A percentile compares a stretch with the other conserved stretches of the same genome.
Evolutionary conservation across 2,329 filamentous ascomycete species (phyloP).

Genomic region (Paecilomyces sp.): DNA sequence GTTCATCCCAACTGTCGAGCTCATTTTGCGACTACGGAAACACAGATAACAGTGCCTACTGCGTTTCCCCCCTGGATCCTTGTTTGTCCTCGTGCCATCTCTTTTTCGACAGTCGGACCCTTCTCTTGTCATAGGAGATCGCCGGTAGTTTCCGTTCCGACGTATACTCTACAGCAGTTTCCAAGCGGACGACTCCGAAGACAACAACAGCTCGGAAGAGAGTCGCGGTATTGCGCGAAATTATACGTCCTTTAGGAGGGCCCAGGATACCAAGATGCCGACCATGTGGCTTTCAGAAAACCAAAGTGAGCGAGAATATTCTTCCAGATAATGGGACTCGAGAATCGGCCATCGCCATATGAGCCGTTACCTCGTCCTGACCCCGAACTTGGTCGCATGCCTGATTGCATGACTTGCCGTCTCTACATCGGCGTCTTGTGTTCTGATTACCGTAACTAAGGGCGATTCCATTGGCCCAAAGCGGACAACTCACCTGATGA

Average conservation of each 20-base stretch:
- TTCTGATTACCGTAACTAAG: neutral
- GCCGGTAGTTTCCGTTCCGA: neutral
- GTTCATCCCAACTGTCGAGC: neutral
- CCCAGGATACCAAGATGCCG: constrained; percentile 53
- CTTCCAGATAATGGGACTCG: neutral
- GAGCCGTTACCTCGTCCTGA: neutral
- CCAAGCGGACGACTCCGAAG: neutral
- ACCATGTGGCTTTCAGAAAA: constrained; percentile 95
- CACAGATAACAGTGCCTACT: neutral
- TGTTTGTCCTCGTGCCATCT: neutral
- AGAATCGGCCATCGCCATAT: neutral
- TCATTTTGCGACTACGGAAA: neutral
- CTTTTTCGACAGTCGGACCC: neutral
- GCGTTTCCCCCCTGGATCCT: neutral
- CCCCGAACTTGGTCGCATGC: neutral
- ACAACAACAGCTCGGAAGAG: neutral
- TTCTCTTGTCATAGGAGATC: neutral
- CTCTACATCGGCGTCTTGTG: neutral
- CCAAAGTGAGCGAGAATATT: constrained; percentile 63
- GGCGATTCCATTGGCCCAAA: neutral
- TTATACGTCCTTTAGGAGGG: neutral
- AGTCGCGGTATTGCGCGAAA: neutral
- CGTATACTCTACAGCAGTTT: neutral
- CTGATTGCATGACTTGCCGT: neutral
- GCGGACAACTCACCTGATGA: neutral